Base-by-base conservation (phyloP, 495 filamentous ascomycete genomes). In the Xylaria scruposa region DNA sequence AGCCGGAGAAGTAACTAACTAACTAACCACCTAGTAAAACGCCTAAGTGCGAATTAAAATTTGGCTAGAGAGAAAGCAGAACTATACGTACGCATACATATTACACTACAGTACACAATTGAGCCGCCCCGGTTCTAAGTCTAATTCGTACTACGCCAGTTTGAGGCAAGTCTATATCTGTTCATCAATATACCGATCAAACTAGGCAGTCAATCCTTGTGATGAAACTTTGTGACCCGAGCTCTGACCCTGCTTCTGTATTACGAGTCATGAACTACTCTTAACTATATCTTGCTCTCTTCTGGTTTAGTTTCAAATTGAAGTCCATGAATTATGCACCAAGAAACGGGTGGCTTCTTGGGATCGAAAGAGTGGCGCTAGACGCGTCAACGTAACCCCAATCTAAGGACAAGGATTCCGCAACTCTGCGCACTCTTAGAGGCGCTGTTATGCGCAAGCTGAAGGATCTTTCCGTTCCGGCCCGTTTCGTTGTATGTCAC, bases 151-250 rank as follows among this genome's bases (percentile, higher is more conserved):
- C 63, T 17, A 36, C 47, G 40, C 46, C 29, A 53, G 46, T 38
- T 31, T 19, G 53, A 67, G 62, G 62, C 21, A 67, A 67, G 29
- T 73, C 76, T 81, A 83, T 83, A 83, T 81, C 71, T 80, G 79
- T 73, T 81, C 76, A 75, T 77, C 80, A 80, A 82, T 84, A 84
- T 83, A 82, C 70, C 76, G 72, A 74, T 76, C 58, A 60, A 60
- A 78, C 65, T 29, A 33, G n/a, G 44, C 53, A 33, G 63, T 10
- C 63, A 19, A 67, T 53, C 63, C 44, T 26, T 67, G 46, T 67
- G 36, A 56, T 36, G 36, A 56, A 67, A 67, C 65, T 67, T 67
- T 26, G 49, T 33, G 33, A 67, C 49, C 46, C 31, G 26, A 31
- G 44, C 36, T 42, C 33, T 63, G 46, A 60, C 56, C 58, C 24